Conservation (phyloP, 1,139 yeast genomes). For the Hansenula anomala region DNA sequence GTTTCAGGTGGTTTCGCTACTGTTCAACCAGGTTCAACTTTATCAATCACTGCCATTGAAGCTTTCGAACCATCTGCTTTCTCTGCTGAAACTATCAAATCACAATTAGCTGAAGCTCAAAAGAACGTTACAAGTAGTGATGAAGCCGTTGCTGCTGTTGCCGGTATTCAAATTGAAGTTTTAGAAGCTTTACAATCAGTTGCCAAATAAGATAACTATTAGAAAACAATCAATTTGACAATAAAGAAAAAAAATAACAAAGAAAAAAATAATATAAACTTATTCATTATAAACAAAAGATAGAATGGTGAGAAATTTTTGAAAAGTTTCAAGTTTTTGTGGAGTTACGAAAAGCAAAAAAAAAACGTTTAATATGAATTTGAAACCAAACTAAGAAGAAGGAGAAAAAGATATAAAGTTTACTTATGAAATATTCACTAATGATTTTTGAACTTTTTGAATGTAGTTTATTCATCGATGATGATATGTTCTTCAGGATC, state of each 20-base stretch:
- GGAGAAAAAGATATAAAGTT: neutral
- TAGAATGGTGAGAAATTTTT: slow-evolving; percentile 2
- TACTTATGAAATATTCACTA: slow-evolving; percentile 2
- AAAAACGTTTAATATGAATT: neutral
- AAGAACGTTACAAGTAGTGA: slow-evolving; percentile 84
- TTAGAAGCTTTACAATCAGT: slow-evolving; percentile 86
- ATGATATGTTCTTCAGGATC: too few species aligned
- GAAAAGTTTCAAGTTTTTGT: slow-evolving; percentile 1
- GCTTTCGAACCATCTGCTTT: slow-evolving; percentile 92
- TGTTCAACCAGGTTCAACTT: slow-evolving; percentile 90
- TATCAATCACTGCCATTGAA: slow-evolving; percentile 92
- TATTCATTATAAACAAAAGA: neutral
- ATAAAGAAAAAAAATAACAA: neutral
- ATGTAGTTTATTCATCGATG: neutral
- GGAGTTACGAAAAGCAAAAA: too few species aligned
- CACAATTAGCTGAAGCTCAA: slow-evolving; percentile 89
- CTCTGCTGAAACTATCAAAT: slow-evolving; percentile 74
- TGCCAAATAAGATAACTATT: slow-evolving; percentile 53
- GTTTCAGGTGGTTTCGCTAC: slow-evolving; percentile 98
- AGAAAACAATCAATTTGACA: neutral
- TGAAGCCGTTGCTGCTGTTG: slow-evolving; percentile 89
- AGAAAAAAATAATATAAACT: neutral
- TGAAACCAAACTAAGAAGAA: neutral
- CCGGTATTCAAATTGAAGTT: slow-evolving; percentile 92
- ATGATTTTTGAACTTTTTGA: neutral